phyloP scores from a whole-genome alignment of 2,329 filamentous ascomycete species.

The Nigrospora sphaerica region DNA sequence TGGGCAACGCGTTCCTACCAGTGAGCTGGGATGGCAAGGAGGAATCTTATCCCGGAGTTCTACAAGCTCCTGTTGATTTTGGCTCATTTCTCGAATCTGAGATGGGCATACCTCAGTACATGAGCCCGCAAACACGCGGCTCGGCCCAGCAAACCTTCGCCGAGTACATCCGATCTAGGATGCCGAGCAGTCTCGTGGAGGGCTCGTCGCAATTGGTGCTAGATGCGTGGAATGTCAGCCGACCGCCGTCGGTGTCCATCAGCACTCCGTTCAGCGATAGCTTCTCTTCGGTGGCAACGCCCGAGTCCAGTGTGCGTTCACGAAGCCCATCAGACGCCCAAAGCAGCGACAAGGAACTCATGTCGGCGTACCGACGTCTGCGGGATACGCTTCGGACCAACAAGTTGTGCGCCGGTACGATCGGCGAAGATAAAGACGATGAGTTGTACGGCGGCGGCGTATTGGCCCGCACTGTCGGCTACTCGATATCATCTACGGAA shows the following conservation, averaged over 20 bases:
- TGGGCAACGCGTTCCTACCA: conserved; percentile 90
- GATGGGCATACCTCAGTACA: conserved; percentile 27
- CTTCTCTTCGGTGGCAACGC: conserved; percentile 29
- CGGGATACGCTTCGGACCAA: conserved; percentile 52
- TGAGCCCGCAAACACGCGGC: conserved; percentile 23
- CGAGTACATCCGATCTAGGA: conserved; percentile 27
- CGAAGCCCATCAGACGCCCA: conserved; percentile 24
- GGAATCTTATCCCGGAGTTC: conserved; percentile 69
- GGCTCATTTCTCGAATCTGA: conserved; percentile 60
- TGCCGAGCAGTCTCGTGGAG: conserved; percentile 32
- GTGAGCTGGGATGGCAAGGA: conserved; percentile 93
- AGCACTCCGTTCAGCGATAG: conserved; percentile 35
- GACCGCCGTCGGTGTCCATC: conserved; percentile 22
- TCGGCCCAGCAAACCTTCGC: conserved; percentile 27
- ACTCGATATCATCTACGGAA: conserved; percentile 81
- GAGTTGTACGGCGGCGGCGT: conserved; percentile 50
- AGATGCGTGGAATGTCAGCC: conserved; percentile 34
- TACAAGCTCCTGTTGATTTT: conserved; percentile 56
- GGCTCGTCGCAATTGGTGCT: conserved; percentile 27
- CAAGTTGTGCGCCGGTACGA: conserved; percentile 27
- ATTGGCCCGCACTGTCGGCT: conserved; percentile 63
- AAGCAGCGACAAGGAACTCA: conserved; percentile 44
- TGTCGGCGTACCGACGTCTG: conserved; percentile 53
- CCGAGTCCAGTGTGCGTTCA: conserved; percentile 25
- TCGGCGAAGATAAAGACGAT: conserved; percentile 24